Percentiles rank a stretch among this genome's conserved stretches.
phyloP scores from a whole-genome alignment of 345 rosid species.

The Aquilaria malaccensis region DNA sequence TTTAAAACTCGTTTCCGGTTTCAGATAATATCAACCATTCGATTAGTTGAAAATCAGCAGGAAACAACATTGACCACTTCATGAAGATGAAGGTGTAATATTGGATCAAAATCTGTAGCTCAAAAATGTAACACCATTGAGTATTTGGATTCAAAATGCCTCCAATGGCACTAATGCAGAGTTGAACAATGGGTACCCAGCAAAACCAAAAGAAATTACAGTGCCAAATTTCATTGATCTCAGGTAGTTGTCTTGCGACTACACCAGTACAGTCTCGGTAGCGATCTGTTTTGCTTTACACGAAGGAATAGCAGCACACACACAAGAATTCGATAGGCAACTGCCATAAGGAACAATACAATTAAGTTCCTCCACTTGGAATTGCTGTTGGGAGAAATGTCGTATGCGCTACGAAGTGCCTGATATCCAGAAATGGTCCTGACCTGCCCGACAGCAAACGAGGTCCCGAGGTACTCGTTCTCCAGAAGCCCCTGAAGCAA shows the following conservation, averaged over 20 bases:
- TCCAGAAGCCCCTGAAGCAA: slow-evolving; percentile 76
- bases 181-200: too few relatives aligned
- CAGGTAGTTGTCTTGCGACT: slow-evolving; percentile 29
- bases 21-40: slow-evolving; percentile 17
- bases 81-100: too few relatives aligned
- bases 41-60: slow-evolving; percentile 17
- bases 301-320: slow-evolving; percentile 52
- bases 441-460: slow-evolving; percentile 88
- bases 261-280: slow-evolving; percentile 27
- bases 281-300: slow-evolving; percentile 26
- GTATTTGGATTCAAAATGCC: too few relatives aligned
- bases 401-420: slow-evolving; percentile 62
- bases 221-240: slow-evolving; percentile 27
- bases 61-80: not conserved
- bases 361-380: slow-evolving; percentile 91
- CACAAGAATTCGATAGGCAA: slow-evolving; percentile 63
- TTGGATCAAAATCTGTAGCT: too few relatives aligned
- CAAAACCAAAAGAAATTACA: slow-evolving; percentile 3
- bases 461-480: slow-evolving; percentile 80
- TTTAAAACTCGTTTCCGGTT: not conserved
- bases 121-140: too few relatives aligned
- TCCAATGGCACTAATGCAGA: too few relatives aligned
- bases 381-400: slow-evolving; percentile 59
- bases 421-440: slow-evolving; percentile 82
- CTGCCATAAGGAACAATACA: slow-evolving; percentile 71